Conservation (phyloP, 371 early-diverging fungal genomes). For the Apophysomyces trapeziformis region DNA sequence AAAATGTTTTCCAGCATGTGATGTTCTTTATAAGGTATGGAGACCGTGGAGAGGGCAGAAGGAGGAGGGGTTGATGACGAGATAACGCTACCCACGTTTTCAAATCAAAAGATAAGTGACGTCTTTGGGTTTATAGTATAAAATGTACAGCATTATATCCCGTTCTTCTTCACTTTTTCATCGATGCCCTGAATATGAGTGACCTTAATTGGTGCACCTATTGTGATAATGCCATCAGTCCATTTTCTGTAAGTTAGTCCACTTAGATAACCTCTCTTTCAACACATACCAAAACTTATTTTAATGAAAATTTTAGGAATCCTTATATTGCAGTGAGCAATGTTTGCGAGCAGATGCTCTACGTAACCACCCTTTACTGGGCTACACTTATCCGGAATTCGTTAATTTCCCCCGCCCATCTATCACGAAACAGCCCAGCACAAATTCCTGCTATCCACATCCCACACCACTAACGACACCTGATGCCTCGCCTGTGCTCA, state of each 20-base stretch:
- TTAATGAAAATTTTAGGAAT: slow-evolving; percentile 22
- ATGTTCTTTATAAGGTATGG: slow-evolving; percentile 7
- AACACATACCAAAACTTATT: not conserved
- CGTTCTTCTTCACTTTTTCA: slow-evolving; percentile 7
- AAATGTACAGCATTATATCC: not conserved
- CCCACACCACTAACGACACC: not conserved
- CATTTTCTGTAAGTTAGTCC: slow-evolving; percentile 24
- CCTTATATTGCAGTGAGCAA: slow-evolving; percentile 35
- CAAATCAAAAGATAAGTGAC: slow-evolving; percentile 7
- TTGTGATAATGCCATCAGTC: slow-evolving; percentile 30
- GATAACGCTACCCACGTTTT: slow-evolving; percentile 10
- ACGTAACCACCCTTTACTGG: slow-evolving; percentile 30
- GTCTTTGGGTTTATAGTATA: slow-evolving; percentile 3
- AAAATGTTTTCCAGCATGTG: slow-evolving; percentile 9
- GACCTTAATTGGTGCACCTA: slow-evolving; percentile 31
- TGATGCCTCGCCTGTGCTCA: slow-evolving; percentile 1
- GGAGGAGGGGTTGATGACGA: slow-evolving; percentile 7
- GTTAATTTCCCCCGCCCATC: slow-evolving; percentile 30
- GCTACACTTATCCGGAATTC: slow-evolving; percentile 34
- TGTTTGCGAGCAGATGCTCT: slow-evolving; percentile 34
- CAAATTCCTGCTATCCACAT: not conserved
- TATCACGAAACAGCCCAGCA: slow-evolving; percentile 3
- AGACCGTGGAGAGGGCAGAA: slow-evolving; percentile 1
- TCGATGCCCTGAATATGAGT: slow-evolving; percentile 21
- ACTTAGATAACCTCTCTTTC: not conserved